Base-by-base conservation (phyloP, 1,284 basidiomycete species). In the Lentinus polychrous region DNA sequence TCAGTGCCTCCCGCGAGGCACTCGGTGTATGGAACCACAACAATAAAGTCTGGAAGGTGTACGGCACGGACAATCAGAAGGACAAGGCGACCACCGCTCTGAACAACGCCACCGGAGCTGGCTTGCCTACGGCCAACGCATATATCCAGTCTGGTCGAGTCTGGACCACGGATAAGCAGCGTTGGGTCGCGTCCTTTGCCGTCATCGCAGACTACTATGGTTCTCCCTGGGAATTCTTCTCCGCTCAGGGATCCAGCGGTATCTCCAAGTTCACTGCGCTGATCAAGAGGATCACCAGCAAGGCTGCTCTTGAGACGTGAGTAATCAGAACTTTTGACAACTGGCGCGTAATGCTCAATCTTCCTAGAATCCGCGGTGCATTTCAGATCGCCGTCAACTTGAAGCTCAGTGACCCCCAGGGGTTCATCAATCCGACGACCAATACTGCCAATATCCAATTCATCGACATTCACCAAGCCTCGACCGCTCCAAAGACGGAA, bases 21-120 rank as follows among this genome's bases (percentile, higher is more conserved):
- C 15, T 49, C 33, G 47, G 41, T 34, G 22, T 49, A 4, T 49
- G 47, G 47, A 17, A 22, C n/a, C 40, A 34, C n/a, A n/a, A 12
- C 32, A 27, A 18, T 24, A n/a, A 18, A 8, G 33, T 8, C 40
- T 49, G 41, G 41, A 49, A 49, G 33, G 39, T 49, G 10, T 49
- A 49, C 42, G 39, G 31, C 8, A 49, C 47, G 32, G 34, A 34
- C 14, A 43, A 17, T 15, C 47, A 49, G 34, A 22, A 18, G 7
- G 20, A 8, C 2, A 15, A 12, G 27, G 31, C 41, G 10, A 3
- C n/a, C 6, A 17, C 1, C 6, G 32, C 39, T 18, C 12, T 40
- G 6, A 18, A 23, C 12, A 22, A 40, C 20, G 17, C 39, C 17
- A 40, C 7, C 39, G 39, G 6, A 12, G 14, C 3, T 3, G 39